phyloP scores from a whole-genome alignment of 495 filamentous ascomycete species.

The Pyrenula aspistea region DNA sequence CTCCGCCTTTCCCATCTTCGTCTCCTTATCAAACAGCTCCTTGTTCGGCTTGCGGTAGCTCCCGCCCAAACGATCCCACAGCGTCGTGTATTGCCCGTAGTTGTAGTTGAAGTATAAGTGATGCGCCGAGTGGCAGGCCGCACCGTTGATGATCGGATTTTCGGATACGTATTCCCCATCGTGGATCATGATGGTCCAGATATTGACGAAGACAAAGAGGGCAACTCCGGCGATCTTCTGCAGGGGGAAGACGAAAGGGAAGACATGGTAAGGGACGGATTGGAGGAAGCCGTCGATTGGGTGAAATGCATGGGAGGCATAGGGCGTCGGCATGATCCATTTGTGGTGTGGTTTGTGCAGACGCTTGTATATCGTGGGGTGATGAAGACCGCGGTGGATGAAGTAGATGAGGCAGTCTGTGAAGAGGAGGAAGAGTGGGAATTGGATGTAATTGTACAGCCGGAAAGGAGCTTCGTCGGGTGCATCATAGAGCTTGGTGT shows the following conservation, averaged over 20 bases:
- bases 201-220: constrained; percentile 85
- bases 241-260: constrained; percentile 85
- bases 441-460: constrained; percentile 75
- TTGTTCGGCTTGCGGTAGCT: constrained; percentile 83
- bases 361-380: constrained; percentile 69
- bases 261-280: constrained; percentile 85
- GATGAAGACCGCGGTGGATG: constrained; percentile 86
- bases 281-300: constrained; percentile 90
- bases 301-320: constrained; percentile 87
- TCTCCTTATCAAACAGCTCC: constrained; percentile 76
- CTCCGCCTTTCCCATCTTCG: constrained; percentile 72
- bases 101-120: constrained; percentile 99
- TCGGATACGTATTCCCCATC: constrained; percentile 93
- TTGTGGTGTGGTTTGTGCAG: constrained; percentile 98
- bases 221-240: constrained; percentile 81
- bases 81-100: constrained; percentile 91
- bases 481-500: constrained; percentile 76
- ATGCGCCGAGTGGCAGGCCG: constrained; percentile 93
- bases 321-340: constrained; percentile 98
- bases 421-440: constrained; percentile 84
- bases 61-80: constrained; percentile 85
- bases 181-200: constrained; percentile 97
- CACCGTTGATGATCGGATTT: constrained; percentile 81
- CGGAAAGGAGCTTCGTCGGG: constrained; percentile 56
- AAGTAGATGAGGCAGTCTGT: constrained; percentile 92